Evolutionary conservation across 805 yeast species (phyloP).

Genomic region (Candida maltosa): DNA sequence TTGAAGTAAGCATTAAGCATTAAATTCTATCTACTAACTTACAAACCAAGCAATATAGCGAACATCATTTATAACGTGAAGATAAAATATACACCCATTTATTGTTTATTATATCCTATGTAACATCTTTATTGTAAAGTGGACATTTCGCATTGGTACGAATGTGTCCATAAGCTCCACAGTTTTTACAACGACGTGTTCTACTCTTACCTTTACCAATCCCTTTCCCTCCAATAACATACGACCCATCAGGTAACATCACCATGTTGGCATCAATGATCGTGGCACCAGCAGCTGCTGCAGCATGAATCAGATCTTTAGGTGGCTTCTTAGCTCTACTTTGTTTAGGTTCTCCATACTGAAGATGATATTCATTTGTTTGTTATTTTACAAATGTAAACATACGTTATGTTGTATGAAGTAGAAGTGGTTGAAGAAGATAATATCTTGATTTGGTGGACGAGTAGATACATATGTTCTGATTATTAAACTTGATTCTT

Average conservation of each 20-base stretch:
- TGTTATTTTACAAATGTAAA: no score
- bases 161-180: slow-evolving; percentile 95
- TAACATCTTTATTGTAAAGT: slow-evolving; percentile 59
- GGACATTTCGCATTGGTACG: slow-evolving; percentile 92
- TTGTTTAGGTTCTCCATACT: no score
- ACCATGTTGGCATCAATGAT: slow-evolving; percentile 43
- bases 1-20: no score
- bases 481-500: no score
- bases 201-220: slow-evolving; percentile 70
- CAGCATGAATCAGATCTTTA: slow-evolving; percentile 34
- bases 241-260: slow-evolving; percentile 40
- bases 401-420: slow-evolving; percentile 79
- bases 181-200: slow-evolving; percentile 84
- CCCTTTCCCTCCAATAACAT: slow-evolving; percentile 59
- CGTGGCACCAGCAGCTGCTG: slow-evolving; percentile 42
- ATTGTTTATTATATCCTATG: no score
- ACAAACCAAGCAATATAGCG: no score
- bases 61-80: no score
- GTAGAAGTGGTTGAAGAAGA: slow-evolving; percentile 82
- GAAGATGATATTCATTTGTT: no score
- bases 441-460: slow-evolving; percentile 82
- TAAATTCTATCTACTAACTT: no score
- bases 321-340: slow-evolving; percentile 30
- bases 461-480: no score
- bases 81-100: no score